A percentile compares a stretch with the other conserved stretches of the same genome.
phyloP scores from a whole-genome alignment of 495 filamentous ascomycete species.

The Penicillium parvum region DNA sequence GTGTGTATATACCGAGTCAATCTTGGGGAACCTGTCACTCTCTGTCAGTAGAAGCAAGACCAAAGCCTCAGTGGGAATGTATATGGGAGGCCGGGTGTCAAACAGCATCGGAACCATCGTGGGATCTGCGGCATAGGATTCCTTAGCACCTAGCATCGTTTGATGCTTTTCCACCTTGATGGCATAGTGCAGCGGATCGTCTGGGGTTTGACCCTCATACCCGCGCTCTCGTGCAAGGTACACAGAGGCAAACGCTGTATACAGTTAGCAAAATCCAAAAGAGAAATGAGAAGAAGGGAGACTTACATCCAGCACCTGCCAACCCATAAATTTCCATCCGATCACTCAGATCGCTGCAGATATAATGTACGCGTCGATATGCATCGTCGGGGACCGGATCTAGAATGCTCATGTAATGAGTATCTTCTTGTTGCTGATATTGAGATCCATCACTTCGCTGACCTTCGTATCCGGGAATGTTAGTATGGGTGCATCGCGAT shows the following conservation, averaged over 20 bases:
- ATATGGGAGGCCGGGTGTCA: background rate
- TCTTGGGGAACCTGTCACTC: slow-evolving; percentile 22
- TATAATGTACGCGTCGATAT: background rate
- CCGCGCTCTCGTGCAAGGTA: slow-evolving; percentile 17
- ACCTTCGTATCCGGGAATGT: slow-evolving; percentile 1
- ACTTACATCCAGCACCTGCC: slow-evolving; percentile 18
- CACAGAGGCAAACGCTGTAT: slow-evolving; percentile 21
- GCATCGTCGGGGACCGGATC: background rate
- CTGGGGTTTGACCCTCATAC: background rate
- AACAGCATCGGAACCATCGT: slow-evolving; percentile 7
- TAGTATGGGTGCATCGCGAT: slow-evolving; percentile 10
- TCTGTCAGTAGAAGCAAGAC: slow-evolving; percentile 15
- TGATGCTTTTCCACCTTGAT: slow-evolving; percentile 20
- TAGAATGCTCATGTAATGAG: background rate
- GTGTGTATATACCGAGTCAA: slow-evolving; percentile 28
- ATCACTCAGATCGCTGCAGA: slow-evolving; percentile 5
- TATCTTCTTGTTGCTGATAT: slow-evolving; percentile 7
- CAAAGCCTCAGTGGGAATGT: slow-evolving; percentile 25
- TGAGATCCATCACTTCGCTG: background rate
- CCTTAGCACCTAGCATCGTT: slow-evolving; percentile 1
- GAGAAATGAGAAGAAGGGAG: background rate
- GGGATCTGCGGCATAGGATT: no score
- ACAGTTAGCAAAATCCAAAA: slow-evolving; percentile 8
- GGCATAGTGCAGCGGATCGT: slow-evolving; percentile 12
- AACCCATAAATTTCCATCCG: slow-evolving; percentile 17